A percentile compares a stretch with the other conserved stretches of the same genome.
Evolutionary conservation across 371 early-diverging fungal species (phyloP).

Genomic region (Batrachochytrium dendrobatidis): DNA sequence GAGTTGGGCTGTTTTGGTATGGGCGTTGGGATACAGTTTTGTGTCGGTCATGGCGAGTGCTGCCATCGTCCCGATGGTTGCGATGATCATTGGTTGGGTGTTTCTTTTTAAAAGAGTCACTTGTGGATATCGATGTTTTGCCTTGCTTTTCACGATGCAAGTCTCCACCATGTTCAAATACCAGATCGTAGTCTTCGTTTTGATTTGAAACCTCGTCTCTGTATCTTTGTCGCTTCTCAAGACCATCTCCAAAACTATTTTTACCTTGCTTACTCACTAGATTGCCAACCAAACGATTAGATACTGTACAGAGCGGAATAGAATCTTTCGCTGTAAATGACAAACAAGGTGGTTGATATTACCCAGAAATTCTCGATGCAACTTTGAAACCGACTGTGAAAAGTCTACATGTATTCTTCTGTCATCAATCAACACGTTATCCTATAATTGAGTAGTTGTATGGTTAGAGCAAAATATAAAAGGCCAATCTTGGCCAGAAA

Average conservation of each 20-base stretch:
- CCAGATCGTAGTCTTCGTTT: constrained; percentile 26
- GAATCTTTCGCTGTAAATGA: too few species aligned
- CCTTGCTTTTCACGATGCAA: constrained; percentile 29
- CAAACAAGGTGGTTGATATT: too few species aligned
- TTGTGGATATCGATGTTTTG: too few species aligned
- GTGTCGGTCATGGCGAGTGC: too few species aligned
- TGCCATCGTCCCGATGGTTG: too few species aligned
- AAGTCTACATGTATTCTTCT: constrained; percentile 96
- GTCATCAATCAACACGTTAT: constrained; percentile 92
- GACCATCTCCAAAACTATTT: constrained; percentile 32
- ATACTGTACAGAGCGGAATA: not conserved
- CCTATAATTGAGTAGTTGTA: too few species aligned
- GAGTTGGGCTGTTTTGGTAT: too few species aligned
- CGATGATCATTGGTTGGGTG: too few species aligned
- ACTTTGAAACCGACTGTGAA: constrained; percentile 88
- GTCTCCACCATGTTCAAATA: constrained; percentile 41
- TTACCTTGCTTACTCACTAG: constrained; percentile 15
- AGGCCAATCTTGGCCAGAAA: too few species aligned
- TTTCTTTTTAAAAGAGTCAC: too few species aligned
- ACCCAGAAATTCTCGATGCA: constrained; percentile 46
- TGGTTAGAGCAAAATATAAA: too few species aligned
- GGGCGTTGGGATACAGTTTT: too few species aligned
- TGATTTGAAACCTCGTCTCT: constrained; percentile 27
- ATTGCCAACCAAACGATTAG: constrained; percentile 14
- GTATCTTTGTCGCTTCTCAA: constrained; percentile 37